These are phyloP conservation scores for Penicillium antarcticum DNA, from an alignment of 495 filamentous ascomycete genomes.

Conservation along the genomic window DNA sequence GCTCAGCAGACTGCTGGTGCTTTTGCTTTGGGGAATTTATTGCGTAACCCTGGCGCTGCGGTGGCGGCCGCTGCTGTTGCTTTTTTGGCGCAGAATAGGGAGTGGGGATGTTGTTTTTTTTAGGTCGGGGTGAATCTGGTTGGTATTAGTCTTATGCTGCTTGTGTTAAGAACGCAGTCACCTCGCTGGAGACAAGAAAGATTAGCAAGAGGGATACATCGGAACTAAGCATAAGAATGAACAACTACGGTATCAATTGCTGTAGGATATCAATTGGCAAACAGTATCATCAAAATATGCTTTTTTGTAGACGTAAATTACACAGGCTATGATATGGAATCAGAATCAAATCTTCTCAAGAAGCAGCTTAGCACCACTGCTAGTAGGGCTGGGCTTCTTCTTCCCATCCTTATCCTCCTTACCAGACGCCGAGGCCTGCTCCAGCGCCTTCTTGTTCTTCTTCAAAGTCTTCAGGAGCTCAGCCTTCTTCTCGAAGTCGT, in stretches of 20 bases:
- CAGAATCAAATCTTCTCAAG: constrained; percentile 39
- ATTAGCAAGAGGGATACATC: too few relatives aligned
- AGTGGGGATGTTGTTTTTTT: too few relatives aligned
- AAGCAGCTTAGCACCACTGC: constrained; percentile 44
- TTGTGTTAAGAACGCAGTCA: too few relatives aligned
- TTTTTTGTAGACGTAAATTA: constrained; percentile 17
- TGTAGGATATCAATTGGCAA: not conserved
- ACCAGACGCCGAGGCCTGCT: constrained; percentile 42
- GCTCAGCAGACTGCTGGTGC: too few relatives aligned
- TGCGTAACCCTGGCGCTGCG: too few relatives aligned
- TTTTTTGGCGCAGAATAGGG: too few relatives aligned
- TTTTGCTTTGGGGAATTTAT: too few relatives aligned
- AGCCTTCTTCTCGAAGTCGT: constrained; percentile 65
- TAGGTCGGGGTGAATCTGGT: too few relatives aligned
- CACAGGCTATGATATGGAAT: constrained; percentile 15
- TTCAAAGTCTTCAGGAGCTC: constrained; percentile 64
- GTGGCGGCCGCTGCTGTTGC: too few relatives aligned
- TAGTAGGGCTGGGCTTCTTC: constrained; percentile 36
- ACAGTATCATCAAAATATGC: constrained; percentile 5
- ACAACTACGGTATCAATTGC: not conserved
- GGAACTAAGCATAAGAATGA: too few relatives aligned
- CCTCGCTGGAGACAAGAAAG: too few relatives aligned
- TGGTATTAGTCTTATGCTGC: too few relatives aligned
- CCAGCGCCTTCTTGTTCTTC: constrained; percentile 51
- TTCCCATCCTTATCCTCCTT: constrained; percentile 29